Evolutionary conservation across 305 asterid species (phyloP).

Genomic region (Fraxinus nigra): DNA sequence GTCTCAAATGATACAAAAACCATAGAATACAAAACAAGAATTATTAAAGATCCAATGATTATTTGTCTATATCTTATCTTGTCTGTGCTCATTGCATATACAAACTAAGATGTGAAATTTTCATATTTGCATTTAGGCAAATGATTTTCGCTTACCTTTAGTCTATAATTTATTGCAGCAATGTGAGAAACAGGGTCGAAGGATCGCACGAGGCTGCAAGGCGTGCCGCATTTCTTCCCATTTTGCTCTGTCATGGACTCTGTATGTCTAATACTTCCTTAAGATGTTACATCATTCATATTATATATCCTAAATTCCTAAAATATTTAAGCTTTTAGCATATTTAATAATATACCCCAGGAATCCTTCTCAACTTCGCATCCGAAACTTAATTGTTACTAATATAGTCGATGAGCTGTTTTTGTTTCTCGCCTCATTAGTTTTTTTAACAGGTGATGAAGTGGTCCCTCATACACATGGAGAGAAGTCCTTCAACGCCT

Average conservation of each 20-base stretch:
- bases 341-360: not conserved
- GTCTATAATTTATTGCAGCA: constrained; percentile 44
- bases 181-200: constrained; percentile 65
- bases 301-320: not conserved
- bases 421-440: not conserved
- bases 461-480: constrained; percentile 78
- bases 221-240: constrained; percentile 89
- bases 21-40: not conserved
- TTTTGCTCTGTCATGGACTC: constrained; percentile 80
- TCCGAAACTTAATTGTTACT: not conserved
- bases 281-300: not conserved
- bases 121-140: not conserved
- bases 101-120: not conserved
- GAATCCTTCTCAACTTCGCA: not conserved
- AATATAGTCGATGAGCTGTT: not conserved
- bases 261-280: constrained; percentile 49
- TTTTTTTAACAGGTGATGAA: constrained; percentile 66
- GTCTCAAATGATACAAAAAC: constrained; percentile 1
- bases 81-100: not conserved
- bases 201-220: constrained; percentile 77
- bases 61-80: not conserved
- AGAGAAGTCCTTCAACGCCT: constrained; percentile 63
- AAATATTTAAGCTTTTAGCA: not conserved
- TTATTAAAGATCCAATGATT: not conserved
- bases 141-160: not conserved